Evolutionary conservation across 495 filamentous ascomycete species (phyloP).

Genomic region (Lentithecium fluviatile): DNA sequence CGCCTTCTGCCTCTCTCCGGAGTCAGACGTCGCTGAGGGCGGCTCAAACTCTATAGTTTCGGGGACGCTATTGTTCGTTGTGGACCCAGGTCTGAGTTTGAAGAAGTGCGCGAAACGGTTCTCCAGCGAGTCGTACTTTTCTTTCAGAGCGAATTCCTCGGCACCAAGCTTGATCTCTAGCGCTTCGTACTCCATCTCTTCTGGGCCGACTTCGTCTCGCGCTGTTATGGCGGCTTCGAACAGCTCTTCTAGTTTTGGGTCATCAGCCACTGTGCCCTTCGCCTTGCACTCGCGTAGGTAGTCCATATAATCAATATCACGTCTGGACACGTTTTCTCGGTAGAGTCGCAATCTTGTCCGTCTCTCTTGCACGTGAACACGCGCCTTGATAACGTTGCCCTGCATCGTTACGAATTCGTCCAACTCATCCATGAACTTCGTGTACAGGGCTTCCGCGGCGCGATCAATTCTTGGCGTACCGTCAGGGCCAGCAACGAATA

Average conservation of each 20-base stretch:
- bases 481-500: neutral
- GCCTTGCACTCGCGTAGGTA: constrained; percentile 13
- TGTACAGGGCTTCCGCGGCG: constrained; percentile 13
- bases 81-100: constrained; percentile 11
- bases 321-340: constrained; percentile 11
- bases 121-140: constrained; percentile 23
- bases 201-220: constrained; percentile 26
- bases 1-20: neutral
- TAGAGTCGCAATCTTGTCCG: constrained; percentile 3
- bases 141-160: constrained; percentile 22
- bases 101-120: constrained; percentile 24
- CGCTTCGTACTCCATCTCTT: constrained; percentile 34
- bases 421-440: constrained; percentile 29
- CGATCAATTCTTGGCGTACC: constrained; percentile 1
- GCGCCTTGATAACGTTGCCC: constrained; percentile 5
- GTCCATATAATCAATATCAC: constrained; percentile 19
- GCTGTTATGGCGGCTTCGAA: constrained; percentile 12
- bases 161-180: constrained; percentile 26
- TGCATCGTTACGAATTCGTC: constrained; percentile 23
- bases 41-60: constrained; percentile 13
- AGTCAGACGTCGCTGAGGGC: neutral
- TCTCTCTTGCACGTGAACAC: constrained; percentile 23
- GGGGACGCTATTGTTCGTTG: constrained; percentile 5
- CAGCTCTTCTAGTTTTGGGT: constrained; percentile 9
- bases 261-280: neutral